A percentile compares a stretch with the other conserved stretches of the same genome.
Conservation (phyloP, 1,284 basidiomycete genomes). For the Ustilago bromivora region DNA sequence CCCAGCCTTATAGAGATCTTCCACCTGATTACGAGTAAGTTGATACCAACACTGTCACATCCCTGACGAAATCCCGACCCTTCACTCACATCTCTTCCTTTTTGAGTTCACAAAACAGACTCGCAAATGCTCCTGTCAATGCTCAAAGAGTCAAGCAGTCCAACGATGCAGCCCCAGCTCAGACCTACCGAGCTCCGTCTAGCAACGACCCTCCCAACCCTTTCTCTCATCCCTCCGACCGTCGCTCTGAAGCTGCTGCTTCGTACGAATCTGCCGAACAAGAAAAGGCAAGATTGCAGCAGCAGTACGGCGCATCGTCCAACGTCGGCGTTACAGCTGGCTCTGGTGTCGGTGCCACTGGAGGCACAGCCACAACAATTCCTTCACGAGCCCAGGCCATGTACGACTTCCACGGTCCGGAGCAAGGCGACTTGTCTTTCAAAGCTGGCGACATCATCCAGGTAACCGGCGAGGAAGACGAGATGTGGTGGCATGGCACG, state of each 20-base stretch:
- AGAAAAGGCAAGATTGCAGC: slow-evolving; percentile 45
- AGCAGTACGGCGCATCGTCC: slow-evolving; percentile 21
- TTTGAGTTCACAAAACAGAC: slow-evolving; percentile 1
- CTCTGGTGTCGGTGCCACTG: not conserved
- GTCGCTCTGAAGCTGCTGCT: not conserved
- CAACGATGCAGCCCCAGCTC: slow-evolving; percentile 10
- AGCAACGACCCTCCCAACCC: slow-evolving; percentile 22
- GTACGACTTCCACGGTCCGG: slow-evolving; percentile 39
- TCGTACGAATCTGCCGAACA: slow-evolving; percentile 39
- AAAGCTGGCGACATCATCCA: slow-evolving; percentile 40
- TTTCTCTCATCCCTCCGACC: slow-evolving; percentile 29
- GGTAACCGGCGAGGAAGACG: slow-evolving; percentile 41
- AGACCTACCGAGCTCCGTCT: not conserved
- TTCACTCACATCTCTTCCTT: not conserved
- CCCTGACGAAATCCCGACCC: no score
- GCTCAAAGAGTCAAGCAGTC: slow-evolving; percentile 39
- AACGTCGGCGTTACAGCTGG: not conserved
- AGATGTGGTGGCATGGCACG: slow-evolving; percentile 46
- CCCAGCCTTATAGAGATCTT: slow-evolving; percentile 35
- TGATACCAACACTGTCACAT: not conserved
- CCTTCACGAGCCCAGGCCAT: slow-evolving; percentile 33
- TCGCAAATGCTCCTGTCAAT: slow-evolving; percentile 37
- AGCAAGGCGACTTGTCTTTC: slow-evolving; percentile 39
- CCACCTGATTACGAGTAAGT: slow-evolving; percentile 52
- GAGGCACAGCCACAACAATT: slow-evolving; percentile 1